Percentiles rank a stretch among this genome's conserved stretches.
These are phyloP conservation scores for Talaromyces albobiverticillius DNA, from an alignment of 2,329 filamentous ascomycete genomes.

Conservation along the genomic window DNA sequence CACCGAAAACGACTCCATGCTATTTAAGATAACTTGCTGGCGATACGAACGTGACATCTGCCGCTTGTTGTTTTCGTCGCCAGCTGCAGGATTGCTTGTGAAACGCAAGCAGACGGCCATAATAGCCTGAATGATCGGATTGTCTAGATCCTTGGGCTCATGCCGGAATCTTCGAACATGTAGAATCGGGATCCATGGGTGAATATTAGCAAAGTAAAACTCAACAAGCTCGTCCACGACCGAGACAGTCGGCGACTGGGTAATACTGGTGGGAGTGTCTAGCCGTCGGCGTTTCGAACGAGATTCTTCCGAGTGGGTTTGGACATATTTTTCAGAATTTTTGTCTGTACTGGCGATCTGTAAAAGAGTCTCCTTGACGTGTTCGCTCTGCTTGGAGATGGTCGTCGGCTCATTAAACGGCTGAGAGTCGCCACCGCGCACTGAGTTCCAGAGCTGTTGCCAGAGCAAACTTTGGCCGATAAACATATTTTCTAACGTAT, in stretches of 20 bases:
- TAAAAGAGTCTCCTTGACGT: too few relatives aligned
- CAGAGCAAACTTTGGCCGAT: constrained; percentile 16
- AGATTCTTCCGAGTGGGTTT: too few relatives aligned
- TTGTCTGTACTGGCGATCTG: too few relatives aligned
- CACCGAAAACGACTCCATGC: constrained; percentile 21
- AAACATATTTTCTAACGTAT: constrained; percentile 21
- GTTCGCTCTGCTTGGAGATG: too few relatives aligned
- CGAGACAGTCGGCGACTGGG: too few relatives aligned
- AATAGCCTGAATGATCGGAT: constrained; percentile 20
- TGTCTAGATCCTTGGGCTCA: constrained; percentile 17
- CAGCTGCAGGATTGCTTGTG: constrained; percentile 1
- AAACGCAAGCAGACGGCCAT: constrained; percentile 26
- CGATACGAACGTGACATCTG: neutral
- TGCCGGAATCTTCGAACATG: constrained; percentile 27
- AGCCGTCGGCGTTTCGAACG: too few relatives aligned
- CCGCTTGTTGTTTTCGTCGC: constrained; percentile 1
- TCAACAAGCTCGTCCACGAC: constrained; percentile 31
- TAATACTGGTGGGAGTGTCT: too few relatives aligned
- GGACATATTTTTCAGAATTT: too few relatives aligned
- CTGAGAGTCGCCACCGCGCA: constrained; percentile 14
- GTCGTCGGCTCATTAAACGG: too few relatives aligned
- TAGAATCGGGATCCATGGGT: constrained; percentile 42
- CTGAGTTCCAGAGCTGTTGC: constrained; percentile 10
- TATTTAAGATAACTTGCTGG: constrained; percentile 14
- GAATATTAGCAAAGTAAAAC: constrained; percentile 37